Evolutionary conservation across 805 yeast species (phyloP), one percentile per base, ranked within the genome.

Genomic region (Ogataea naganishii): DNA sequence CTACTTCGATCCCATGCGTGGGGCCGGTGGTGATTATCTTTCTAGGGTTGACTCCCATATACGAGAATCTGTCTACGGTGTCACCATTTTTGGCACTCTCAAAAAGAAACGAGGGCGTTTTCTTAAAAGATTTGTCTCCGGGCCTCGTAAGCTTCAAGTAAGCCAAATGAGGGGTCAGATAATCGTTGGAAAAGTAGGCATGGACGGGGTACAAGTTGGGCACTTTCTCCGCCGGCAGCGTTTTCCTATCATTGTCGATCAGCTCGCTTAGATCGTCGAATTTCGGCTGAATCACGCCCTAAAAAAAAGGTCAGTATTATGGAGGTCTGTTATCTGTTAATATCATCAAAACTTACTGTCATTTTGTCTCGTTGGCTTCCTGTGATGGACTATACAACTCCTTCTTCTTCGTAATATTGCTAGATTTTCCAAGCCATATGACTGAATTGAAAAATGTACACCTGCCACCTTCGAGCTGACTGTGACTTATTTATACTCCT

Each of bases 1-100:
- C 98, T 16, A 73, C 73, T 41, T 80, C 81, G 14, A 66, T 62
- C 11, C 68, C 70, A 26, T 58, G 60, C 23, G 69, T 64, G 25
- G 80, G 82, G 3, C 96, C 96, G 2, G 97, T 88, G 36, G 67
- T 72, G 44, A 92, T 80, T 32, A 80, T 66, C 45, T 86, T 82
- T 37, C 79, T 72, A 11, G 98, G 98, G 16, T 72, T 71, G 26
- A 78, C 65, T 3, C 98, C 99, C 49, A 92, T 75, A 53, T 88
- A 89, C 1, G 96, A 84, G 58, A 79, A 92, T 41, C 98, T 66
- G 38, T 83, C 95, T 18, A 92, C 73, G 26, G 80, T 77, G 50
- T 88, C 95, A 29, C 95, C 95, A 35, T 83, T 83, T 37, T 70
- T 71, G 2, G 97, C 94, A 43, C 89, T 75, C 55, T 92, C 98